Base-by-base conservation (phyloP, 768 basidiomycete genomes). In the Auricularia heimuer region DNA sequence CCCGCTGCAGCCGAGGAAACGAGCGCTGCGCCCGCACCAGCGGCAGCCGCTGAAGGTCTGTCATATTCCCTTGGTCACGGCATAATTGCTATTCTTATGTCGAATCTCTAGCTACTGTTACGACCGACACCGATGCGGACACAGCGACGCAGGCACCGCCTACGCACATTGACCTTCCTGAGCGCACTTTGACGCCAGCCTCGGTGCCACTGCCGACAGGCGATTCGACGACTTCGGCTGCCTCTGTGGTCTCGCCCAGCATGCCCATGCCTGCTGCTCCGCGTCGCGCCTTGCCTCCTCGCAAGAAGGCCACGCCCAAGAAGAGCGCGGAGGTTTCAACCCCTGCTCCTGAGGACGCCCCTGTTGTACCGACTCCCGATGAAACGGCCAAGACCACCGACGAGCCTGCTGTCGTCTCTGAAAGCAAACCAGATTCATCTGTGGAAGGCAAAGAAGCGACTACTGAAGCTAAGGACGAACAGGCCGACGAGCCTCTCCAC, bases 221-320 rank as follows among this genome's bases (percentile, higher is more conserved):
- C 29, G 61, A 18, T 34, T 34, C 62, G n/a, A 21, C 62, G 4
- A 54, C 60, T 37, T 11, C 45, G 21, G 54, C 65, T 47, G 29
- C 61, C 14, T 63, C 65, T 24, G 16, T 44, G 3, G 70, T 77
- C 29, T 29, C 56, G 12, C 4, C 56, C 11, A 60, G 56, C 4
- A 92, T 93, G 86, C 89, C 90, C 24, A 79, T 90, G 3, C 89
- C 90, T 14, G 81, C 83, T 14, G 86, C 79, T 18, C 90, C 91
- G 54, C 84, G 88, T 54, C 83, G 91, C 3, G 81, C 89, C 67
- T 64, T 33, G 67, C 68, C 62, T 67, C 71, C 68, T 68, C 75
- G 64, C 63, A 70, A 44, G 65, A 65, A 24, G 69, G 67, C 47
- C 71, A 42, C 11, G 39, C 39, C 39, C 3, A 42, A 42, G 51